A percentile compares a stretch with the other conserved stretches of the same genome.
Conservation (phyloP, 2,329 filamentous ascomycete species). For the Mycogone perniciosa region DNA sequence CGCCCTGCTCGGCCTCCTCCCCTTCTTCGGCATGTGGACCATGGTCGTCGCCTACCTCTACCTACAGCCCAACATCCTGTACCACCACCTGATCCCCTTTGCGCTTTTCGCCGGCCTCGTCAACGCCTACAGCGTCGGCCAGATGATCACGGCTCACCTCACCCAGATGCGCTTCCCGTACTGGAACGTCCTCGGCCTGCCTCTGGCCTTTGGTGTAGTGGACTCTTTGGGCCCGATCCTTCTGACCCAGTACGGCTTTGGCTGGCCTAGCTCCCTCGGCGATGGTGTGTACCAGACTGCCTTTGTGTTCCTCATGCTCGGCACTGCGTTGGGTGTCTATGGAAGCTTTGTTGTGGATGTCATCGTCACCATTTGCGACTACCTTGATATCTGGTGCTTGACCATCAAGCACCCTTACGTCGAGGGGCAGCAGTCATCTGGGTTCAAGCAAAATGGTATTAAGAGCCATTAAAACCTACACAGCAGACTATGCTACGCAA, state of each 20-base stretch:
- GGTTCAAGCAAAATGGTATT: conserved; percentile 29
- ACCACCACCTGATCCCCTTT: conserved; percentile 82
- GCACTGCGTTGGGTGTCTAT: conserved; percentile 82
- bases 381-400: conserved; percentile 96
- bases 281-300: conserved; percentile 80
- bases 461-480: conserved; percentile 29
- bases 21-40: conserved; percentile 72
- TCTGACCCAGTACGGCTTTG: conserved; percentile 52
- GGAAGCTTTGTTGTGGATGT: conserved; percentile 96
- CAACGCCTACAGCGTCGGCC: conserved; percentile 91
- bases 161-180: conserved; percentile 85
- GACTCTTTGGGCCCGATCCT: conserved; percentile 72
- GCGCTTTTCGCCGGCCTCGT: conserved; percentile 80
- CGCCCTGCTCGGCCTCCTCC: conserved; percentile 75
- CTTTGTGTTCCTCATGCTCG: conserved; percentile 84
- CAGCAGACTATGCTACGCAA: neutral
- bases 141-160: conserved; percentile 92
- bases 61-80: conserved; percentile 77
- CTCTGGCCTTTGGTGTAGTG: conserved; percentile 69
- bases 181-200: conserved; percentile 76
- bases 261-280: conserved; percentile 72
- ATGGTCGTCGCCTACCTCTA: conserved; percentile 73
- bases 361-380: conserved; percentile 96
- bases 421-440: conserved; percentile 26
- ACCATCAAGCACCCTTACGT: conserved; percentile 82